phyloP scores from a whole-genome alignment of 495 filamentous ascomycete species.

The Penicillium steckii region DNA sequence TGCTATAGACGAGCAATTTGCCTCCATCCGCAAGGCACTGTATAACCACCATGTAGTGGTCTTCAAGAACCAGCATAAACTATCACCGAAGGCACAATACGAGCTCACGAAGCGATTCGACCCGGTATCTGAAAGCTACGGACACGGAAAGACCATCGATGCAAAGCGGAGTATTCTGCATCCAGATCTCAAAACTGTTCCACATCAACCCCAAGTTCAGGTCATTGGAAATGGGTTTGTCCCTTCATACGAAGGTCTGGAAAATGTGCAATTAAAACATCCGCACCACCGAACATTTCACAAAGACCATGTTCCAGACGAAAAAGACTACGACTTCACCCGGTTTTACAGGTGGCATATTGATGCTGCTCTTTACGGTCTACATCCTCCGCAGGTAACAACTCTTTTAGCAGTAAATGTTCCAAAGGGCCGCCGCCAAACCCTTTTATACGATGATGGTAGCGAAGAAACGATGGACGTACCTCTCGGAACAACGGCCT shows the following conservation, averaged over 20 bases:
- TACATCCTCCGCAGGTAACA: conserved; percentile 68
- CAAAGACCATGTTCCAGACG: conserved; percentile 57
- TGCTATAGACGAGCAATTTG: conserved; percentile 56
- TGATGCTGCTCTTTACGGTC: conserved; percentile 71
- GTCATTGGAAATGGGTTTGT: conserved; percentile 73
- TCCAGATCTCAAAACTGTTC: conserved; percentile 74
- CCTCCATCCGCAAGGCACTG: conserved; percentile 55
- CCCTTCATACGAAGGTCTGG: conserved; percentile 62
- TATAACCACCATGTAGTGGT: conserved; percentile 64
- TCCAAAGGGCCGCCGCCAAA: conserved; percentile 61
- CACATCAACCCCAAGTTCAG: conserved; percentile 76
- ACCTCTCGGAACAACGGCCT: conserved; percentile 73
- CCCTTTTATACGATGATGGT: conserved; percentile 68
- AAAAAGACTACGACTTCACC: conserved; percentile 64
- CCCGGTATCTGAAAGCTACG: conserved; percentile 60
- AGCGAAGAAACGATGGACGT: conserved; percentile 65
- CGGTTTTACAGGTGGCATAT: conserved; percentile 81
- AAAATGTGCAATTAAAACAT: conserved; percentile 64
- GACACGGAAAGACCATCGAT: conserved; percentile 70
- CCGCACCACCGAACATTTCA: conserved; percentile 76
- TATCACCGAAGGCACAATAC: conserved; percentile 67
- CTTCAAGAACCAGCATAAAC: conserved; percentile 61
- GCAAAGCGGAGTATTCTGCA: conserved; percentile 67
- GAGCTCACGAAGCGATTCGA: conserved; percentile 70
- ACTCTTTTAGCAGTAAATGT: conserved; percentile 67